Conservation (phyloP, 2,329 filamentous ascomycete genomes). For the Canariomyces notabilis region DNA sequence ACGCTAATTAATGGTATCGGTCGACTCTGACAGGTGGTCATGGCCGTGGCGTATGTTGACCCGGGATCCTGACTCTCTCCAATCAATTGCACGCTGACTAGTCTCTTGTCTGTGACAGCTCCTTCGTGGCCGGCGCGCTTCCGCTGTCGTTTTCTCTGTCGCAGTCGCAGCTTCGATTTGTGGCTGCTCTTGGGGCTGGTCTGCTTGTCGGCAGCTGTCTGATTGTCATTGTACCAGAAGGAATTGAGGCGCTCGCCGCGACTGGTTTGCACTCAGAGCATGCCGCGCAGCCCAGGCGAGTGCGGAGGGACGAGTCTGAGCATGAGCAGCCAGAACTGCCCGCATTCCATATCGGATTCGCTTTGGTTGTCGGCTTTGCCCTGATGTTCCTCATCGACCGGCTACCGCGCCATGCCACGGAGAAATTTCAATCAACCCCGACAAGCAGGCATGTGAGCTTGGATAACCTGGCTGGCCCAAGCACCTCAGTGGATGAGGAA, state of each 20-base stretch:
- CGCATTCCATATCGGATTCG: constrained; percentile 76
- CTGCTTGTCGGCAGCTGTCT: constrained; percentile 91
- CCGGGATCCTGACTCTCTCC: constrained; percentile 7
- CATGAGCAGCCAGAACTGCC: constrained; percentile 48
- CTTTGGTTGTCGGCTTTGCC: constrained; percentile 82
- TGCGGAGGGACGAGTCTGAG: constrained; percentile 11
- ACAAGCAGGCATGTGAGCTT: constrained; percentile 81
- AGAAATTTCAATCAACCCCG: constrained; percentile 59
- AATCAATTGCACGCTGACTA: constrained; percentile 17
- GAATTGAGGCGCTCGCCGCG: constrained; percentile 81
- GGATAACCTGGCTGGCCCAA: constrained; percentile 59
- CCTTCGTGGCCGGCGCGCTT: constrained; percentile 86
- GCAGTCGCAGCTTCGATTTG: constrained; percentile 77
- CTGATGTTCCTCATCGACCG: constrained; percentile 96
- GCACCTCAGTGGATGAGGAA: constrained; percentile 44
- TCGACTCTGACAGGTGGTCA: constrained; percentile 50
- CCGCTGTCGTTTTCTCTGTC: constrained; percentile 86
- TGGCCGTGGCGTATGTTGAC: constrained; percentile 52
- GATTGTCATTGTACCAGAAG: constrained; percentile 96
- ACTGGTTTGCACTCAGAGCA: constrained; percentile 32
- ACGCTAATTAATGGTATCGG: constrained; percentile 20
- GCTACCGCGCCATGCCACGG: constrained; percentile 66
- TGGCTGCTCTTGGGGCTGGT: constrained; percentile 89
- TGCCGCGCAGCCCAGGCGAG: neutral
- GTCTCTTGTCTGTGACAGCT: constrained; percentile 55